These are phyloP conservation scores for Penicillium turbatum DNA, from an alignment of 495 filamentous ascomycete genomes.

Conservation along the genomic window DNA sequence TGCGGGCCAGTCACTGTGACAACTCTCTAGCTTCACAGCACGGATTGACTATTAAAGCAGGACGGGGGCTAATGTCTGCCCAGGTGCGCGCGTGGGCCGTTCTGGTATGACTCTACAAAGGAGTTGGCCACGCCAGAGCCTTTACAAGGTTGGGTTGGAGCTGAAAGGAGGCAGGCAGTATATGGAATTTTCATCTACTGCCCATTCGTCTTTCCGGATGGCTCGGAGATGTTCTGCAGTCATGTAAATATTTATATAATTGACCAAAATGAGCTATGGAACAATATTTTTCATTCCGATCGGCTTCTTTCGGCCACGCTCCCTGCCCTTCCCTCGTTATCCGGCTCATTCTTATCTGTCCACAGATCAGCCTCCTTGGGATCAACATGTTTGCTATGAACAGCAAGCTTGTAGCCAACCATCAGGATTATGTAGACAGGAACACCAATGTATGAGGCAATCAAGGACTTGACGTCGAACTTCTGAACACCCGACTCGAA, in stretches of 20 bases:
- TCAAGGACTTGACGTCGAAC: constrained; percentile 60
- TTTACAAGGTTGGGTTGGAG: too few relatives aligned
- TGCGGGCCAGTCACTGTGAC: not conserved
- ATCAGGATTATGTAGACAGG: constrained; percentile 69
- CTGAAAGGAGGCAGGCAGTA: too few relatives aligned
- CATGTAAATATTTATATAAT: not conserved
- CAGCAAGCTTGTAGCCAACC: constrained; percentile 59
- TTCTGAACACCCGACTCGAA: constrained; percentile 33
- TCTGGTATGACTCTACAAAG: too few relatives aligned
- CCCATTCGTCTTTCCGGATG: too few relatives aligned
- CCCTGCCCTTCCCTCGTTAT: not conserved
- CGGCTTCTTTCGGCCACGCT: not conserved
- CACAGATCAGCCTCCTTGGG: constrained; percentile 60
- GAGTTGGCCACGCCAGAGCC: too few relatives aligned
- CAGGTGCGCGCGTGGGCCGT: not conserved
- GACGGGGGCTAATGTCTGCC: not conserved
- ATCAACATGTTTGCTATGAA: constrained; percentile 45
- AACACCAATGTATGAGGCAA: constrained; percentile 74
- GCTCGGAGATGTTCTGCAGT: too few relatives aligned
- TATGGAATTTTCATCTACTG: too few relatives aligned
- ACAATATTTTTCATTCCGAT: not conserved
- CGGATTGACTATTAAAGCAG: not conserved
- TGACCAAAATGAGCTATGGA: not conserved
- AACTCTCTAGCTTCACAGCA: not conserved
- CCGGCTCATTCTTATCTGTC: constrained; percentile 35